Percentiles rank a stretch among this genome's conserved stretches.
Conservation (phyloP, 768 basidiomycete species). For the Phylloporus rhodoxanthus region DNA sequence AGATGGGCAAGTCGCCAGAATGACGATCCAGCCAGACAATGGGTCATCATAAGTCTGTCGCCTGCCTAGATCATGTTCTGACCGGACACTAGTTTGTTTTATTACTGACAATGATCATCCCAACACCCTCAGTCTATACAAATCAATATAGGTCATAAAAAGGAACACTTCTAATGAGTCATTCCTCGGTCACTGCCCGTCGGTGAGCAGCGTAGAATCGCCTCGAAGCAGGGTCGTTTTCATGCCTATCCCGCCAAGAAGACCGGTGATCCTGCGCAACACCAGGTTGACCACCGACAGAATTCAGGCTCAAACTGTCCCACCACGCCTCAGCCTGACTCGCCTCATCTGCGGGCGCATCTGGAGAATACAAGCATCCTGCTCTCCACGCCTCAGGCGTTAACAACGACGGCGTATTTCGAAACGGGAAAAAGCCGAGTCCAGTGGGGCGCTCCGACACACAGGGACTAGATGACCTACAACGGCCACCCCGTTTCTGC, state of each 20-base stretch:
- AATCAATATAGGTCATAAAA: slow-evolving; percentile 5
- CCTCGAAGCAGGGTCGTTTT: slow-evolving; percentile 20
- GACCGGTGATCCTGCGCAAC: not conserved
- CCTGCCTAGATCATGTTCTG: not conserved
- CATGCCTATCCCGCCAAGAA: slow-evolving; percentile 21
- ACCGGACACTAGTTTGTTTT: not conserved
- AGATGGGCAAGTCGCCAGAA: slow-evolving; percentile 60
- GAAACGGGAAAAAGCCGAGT: slow-evolving; percentile 7
- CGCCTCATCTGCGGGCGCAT: slow-evolving; percentile 10
- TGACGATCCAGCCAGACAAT: slow-evolving; percentile 39
- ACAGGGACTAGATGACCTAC: not conserved
- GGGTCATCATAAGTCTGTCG: not conserved
- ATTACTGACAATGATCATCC: not conserved
- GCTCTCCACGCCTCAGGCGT: slow-evolving; percentile 11
- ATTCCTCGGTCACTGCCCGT: slow-evolving; percentile 9
- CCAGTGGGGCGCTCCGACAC: not conserved
- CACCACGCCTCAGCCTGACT: slow-evolving; percentile 6
- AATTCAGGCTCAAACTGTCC: slow-evolving; percentile 2
- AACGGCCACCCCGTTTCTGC: slow-evolving; percentile 11
- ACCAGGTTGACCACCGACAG: not conserved
- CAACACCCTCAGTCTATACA: slow-evolving; percentile 3
- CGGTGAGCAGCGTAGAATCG: slow-evolving; percentile 1
- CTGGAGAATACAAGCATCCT: slow-evolving; percentile 9
- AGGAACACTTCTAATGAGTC: not conserved
- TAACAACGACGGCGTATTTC: slow-evolving; percentile 4